Conservation (phyloP, 164 flowering plant genomes). For the Pachysandra terminalis region DNA sequence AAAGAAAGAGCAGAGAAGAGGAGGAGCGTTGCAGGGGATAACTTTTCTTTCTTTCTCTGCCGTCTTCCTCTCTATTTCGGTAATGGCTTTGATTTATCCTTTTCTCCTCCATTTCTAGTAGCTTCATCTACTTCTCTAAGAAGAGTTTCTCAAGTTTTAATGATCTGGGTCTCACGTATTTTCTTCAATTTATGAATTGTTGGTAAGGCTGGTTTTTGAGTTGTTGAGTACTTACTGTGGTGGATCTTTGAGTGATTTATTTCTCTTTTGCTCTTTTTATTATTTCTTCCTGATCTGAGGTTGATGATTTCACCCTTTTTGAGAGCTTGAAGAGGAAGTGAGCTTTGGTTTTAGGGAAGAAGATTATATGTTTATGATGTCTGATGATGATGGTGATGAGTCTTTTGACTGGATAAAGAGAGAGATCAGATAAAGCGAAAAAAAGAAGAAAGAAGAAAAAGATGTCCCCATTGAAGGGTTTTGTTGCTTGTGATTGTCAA, state of each 20-base stretch:
- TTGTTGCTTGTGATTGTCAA: slow-evolving; percentile 26
- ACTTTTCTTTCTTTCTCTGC: slow-evolving; percentile 9
- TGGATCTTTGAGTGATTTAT: slow-evolving; percentile 5
- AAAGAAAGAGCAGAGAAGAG: slow-evolving; percentile 1
- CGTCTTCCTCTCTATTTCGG: slow-evolving; percentile 2
- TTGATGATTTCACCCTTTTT: slow-evolving; percentile 36
- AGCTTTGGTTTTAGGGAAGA: slow-evolving; percentile 33
- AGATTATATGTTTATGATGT: slow-evolving; percentile 32
- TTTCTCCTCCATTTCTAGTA: neutral
- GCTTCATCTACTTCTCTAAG: neutral
- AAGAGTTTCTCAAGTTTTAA: slow-evolving; percentile 6
- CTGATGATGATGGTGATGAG: slow-evolving; percentile 30
- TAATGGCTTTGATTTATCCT: slow-evolving; percentile 6
- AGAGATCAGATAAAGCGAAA: slow-evolving; percentile 26
- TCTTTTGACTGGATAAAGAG: slow-evolving; percentile 45
- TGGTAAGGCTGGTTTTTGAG: slow-evolving; percentile 4
- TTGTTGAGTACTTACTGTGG: too few relatives aligned
- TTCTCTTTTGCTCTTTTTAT: neutral
- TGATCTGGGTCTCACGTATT: slow-evolving; percentile 2
- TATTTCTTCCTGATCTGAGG: slow-evolving; percentile 22
- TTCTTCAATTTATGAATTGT: neutral
- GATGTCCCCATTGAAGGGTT: slow-evolving; percentile 37
- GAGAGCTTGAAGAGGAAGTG: slow-evolving; percentile 33
- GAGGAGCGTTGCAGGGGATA: slow-evolving; percentile 12
- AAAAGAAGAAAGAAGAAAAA: slow-evolving; percentile 23